Evolutionary conservation across 2,329 filamentous ascomycete species (phyloP).

Genomic region (Colletotrichum salicis): DNA sequence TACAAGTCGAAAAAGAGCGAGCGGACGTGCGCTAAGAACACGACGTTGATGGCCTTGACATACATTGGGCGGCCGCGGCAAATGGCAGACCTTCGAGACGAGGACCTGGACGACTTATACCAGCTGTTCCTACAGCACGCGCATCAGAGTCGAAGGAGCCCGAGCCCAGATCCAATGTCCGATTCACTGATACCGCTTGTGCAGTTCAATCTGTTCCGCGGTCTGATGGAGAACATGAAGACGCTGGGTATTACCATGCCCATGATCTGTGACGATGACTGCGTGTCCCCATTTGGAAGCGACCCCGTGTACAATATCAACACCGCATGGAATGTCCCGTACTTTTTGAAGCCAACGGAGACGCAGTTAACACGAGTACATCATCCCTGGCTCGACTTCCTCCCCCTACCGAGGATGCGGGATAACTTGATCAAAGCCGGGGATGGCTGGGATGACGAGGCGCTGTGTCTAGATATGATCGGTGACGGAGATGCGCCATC

Average conservation of each 20-base stretch:
- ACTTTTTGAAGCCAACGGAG: conserved; percentile 39
- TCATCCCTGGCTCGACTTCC: conserved; percentile 50
- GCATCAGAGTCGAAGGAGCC: background rate
- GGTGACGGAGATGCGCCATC: conserved; percentile 8
- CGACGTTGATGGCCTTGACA: conserved; percentile 9
- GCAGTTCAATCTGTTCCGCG: conserved; percentile 22
- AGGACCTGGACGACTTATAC: conserved; percentile 26
- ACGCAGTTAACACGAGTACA: conserved; percentile 44
- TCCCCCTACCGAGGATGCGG: conserved; percentile 47
- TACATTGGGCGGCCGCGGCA: conserved; percentile 10
- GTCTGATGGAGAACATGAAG: conserved; percentile 8
- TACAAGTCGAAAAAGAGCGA: background rate
- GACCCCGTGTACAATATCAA: background rate
- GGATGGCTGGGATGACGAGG: conserved; percentile 37
- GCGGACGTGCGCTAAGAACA: background rate
- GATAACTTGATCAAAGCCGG: conserved; percentile 44
- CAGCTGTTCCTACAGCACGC: conserved; percentile 20
- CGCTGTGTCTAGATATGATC: conserved; percentile 23
- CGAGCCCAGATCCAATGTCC: background rate
- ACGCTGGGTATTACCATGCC: conserved; percentile 21
- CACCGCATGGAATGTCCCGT: background rate
- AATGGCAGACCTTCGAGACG: background rate
- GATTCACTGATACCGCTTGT: conserved; percentile 22
- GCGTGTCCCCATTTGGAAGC: conserved; percentile 34
- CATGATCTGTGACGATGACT: conserved; percentile 33